Evolutionary conservation across 1,139 yeast genomes (phyloP).

Genomic region (Trichomonascaceae sp.): DNA sequence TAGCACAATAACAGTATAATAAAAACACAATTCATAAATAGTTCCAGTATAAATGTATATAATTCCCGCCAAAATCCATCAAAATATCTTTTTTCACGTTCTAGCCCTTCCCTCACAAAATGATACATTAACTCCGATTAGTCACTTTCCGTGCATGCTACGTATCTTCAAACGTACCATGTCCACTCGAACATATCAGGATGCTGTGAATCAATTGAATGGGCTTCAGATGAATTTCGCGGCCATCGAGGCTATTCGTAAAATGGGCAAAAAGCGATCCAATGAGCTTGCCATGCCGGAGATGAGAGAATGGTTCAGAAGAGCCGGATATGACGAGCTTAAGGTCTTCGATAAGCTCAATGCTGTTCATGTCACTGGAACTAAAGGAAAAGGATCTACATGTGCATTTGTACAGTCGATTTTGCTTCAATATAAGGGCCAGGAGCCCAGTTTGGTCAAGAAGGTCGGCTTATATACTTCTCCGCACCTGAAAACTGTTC

Average conservation of each 20-base stretch:
- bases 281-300: constrained; percentile 73
- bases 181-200: constrained; percentile 20
- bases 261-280: constrained; percentile 56
- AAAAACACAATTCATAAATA: not conserved
- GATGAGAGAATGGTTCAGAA: constrained; percentile 83
- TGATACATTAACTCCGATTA: not conserved
- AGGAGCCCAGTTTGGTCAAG: constrained; percentile 12
- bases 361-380: constrained; percentile 89
- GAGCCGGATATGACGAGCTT: constrained; percentile 63
- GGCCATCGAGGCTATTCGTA: constrained; percentile 73
- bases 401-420: constrained; percentile 91
- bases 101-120: not conserved
- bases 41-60: no score
- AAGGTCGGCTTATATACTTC: constrained; percentile 86
- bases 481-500: constrained; percentile 88
- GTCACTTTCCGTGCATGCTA: constrained; percentile 4
- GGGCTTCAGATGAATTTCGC: constrained; percentile 88
- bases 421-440: constrained; percentile 50
- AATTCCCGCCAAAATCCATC: no score
- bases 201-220: constrained; percentile 77
- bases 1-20: not conserved
- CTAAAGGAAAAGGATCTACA: constrained; percentile 97
- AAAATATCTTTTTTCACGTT: not conserved
- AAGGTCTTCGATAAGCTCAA: constrained; percentile 66
- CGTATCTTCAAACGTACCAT: constrained; percentile 1